Base-by-base conservation (phyloP, 176 grass and related monocot genomes). In the Alopecurus myosuroides region DNA sequence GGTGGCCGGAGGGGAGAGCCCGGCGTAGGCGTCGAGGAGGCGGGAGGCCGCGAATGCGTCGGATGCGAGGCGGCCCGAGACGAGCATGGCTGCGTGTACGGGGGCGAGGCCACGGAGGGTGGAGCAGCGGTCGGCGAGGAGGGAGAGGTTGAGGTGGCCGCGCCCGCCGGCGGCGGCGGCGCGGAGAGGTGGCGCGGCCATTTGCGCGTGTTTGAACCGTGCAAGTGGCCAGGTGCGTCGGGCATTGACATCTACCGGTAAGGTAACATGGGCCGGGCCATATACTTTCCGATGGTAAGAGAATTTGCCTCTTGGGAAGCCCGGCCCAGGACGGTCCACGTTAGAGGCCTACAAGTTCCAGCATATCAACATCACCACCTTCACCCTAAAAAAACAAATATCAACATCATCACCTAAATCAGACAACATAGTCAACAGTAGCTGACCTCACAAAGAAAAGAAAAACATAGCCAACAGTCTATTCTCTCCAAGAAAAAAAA, bases 61-160 rank as follows among this genome's bases (percentile, higher is more conserved):
- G 41, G 66, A 20, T 41, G 80, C 86, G 63, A 87, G 61, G 51
- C 84, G 87, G 62, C 76, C 75, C 42, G 76, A 92, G 51, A 84
- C 87, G 70, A 92, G 18, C 90, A 92, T 86, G 31, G 81, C 84
- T 7, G 80, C 90, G 61, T 92, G 90, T 57, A 92, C 5, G 79
- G 78, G 26, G 29, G 71, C 18, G 34, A 89, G 86, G 23, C 52
- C 37, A 10, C 51, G 40, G 49, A 71, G 69, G 33, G 83, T 83
- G 33, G 83, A 26, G 80, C 86, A 86, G 20, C 74, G 75, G 56
- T 88, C 90, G 20, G 86, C 90, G 31, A 92, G 86, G 80, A 88
- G 83, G 75, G 86, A 86, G 29, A 92, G 79, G 55, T 77, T 73
- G 70, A 48, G 12, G 25, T 30, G 41, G 41, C 41, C 25, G 70